Evolutionary conservation across 805 yeast species (phyloP).

Genomic region (Ogataea naganishii): DNA sequence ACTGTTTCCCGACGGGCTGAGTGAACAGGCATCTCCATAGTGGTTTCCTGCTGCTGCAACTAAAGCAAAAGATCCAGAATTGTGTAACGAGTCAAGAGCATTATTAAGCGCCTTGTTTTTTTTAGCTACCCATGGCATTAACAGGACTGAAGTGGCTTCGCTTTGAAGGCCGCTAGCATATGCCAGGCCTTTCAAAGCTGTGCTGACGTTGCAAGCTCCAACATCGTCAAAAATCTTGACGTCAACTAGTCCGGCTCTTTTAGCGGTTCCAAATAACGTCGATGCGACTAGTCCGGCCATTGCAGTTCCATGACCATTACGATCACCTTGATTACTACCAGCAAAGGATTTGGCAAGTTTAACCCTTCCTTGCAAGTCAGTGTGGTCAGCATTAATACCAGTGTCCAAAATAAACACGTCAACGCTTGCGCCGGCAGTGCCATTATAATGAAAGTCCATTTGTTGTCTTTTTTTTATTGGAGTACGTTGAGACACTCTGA

Average conservation of each 20-base stretch:
- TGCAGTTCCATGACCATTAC: constrained; percentile 50
- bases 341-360: constrained; percentile 34
- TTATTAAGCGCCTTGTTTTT: constrained; percentile 33
- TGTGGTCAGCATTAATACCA: constrained; percentile 28
- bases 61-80: constrained; percentile 35
- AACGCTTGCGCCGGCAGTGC: constrained; percentile 30
- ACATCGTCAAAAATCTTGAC: constrained; percentile 31
- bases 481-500: constrained; percentile 28
- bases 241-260: constrained; percentile 33
- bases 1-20: constrained; percentile 37
- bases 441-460: constrained; percentile 32
- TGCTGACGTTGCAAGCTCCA: constrained; percentile 26
- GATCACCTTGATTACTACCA: constrained; percentile 17
- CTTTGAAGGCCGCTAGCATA: constrained; percentile 14
- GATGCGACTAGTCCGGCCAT: constrained; percentile 49
- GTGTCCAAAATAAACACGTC: constrained; percentile 31
- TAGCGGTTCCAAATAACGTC: constrained; percentile 43
- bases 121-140: constrained; percentile 29
- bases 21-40: constrained; percentile 32
- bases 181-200: constrained; percentile 24
- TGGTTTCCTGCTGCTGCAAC: constrained; percentile 45
- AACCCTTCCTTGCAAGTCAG: constrained; percentile 36
- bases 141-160: constrained; percentile 26
- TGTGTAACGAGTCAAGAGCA: constrained; percentile 30
- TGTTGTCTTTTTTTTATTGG: constrained; percentile 17